phyloP scores from a whole-genome alignment of 2,329 filamentous ascomycete genomes.

The Ampelomyces quisqualis region DNA sequence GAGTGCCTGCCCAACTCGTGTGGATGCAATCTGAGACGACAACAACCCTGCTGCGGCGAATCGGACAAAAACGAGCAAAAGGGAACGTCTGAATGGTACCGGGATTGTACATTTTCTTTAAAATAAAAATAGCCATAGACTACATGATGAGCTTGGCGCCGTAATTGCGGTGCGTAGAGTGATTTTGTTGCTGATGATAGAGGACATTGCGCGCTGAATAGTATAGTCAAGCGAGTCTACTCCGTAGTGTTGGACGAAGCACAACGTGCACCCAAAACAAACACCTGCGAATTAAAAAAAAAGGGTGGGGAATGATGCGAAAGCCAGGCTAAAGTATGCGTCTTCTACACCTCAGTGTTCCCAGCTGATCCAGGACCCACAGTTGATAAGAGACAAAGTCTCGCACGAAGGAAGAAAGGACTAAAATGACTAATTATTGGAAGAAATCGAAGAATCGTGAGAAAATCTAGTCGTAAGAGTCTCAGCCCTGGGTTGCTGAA shows the following conservation, averaged over 20 bases:
- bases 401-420: not conserved
- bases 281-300: constrained; percentile 23
- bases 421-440: not conserved
- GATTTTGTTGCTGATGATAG: constrained; percentile 26
- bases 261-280: constrained; percentile 23
- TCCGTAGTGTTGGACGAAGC: constrained; percentile 11
- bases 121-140: constrained; percentile 9
- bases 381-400: constrained; percentile 4
- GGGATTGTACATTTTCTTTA: constrained; percentile 17
- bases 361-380: constrained; percentile 21
- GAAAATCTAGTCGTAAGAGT: not conserved
- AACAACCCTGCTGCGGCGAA: constrained; percentile 18
- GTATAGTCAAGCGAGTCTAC: not conserved
- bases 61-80: constrained; percentile 12
- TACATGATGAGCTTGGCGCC: constrained; percentile 20
- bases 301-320: constrained; percentile 24
- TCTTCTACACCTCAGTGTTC: constrained; percentile 15
- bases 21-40: constrained; percentile 16
- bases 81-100: constrained; percentile 9
- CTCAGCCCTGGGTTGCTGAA: no score
- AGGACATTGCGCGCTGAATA: constrained; percentile 16
- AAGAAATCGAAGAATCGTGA: not conserved
- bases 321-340: constrained; percentile 14
- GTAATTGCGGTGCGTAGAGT: constrained; percentile 25
- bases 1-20: constrained; percentile 12